phyloP scores from a whole-genome alignment of 495 filamentous ascomycete species.

The Penicillium manginii region DNA sequence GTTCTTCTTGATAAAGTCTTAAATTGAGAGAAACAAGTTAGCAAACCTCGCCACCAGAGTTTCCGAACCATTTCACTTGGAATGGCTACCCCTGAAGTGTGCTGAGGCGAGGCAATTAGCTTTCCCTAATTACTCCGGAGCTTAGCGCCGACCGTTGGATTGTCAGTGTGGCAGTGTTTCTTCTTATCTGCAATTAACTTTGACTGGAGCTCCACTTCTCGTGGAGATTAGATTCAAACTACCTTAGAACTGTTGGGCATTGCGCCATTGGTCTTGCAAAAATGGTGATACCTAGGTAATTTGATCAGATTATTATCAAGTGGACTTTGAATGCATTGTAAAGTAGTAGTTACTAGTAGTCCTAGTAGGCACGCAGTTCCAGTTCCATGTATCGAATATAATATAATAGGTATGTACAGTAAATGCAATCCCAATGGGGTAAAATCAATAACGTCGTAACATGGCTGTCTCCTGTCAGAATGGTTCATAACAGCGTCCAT shows the following conservation, averaged over 20 bases:
- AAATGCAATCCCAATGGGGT: constrained; percentile 16
- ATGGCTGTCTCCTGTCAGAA: constrained; percentile 5
- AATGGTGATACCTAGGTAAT: no score
- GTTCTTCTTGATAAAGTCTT: background rate
- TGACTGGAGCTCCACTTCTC: background rate
- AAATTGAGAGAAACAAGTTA: background rate
- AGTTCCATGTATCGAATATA: constrained; percentile 11
- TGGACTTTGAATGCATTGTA: background rate
- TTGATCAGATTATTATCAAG: background rate
- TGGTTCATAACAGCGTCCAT: background rate
- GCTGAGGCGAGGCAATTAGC: no score
- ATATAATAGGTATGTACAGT: constrained; percentile 24
- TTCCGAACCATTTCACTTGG: no score
- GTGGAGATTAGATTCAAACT: constrained; percentile 3
- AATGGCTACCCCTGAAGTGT: background rate
- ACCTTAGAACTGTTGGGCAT: background rate
- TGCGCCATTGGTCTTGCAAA: background rate
- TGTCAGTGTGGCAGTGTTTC: constrained; percentile 3
- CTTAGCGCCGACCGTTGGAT: no score
- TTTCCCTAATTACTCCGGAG: no score
- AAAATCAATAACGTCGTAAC: constrained; percentile 12
- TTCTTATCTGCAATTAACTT: constrained; percentile 7
- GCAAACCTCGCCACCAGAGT: no score
- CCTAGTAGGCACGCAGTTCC: constrained; percentile 4
- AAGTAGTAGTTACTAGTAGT: background rate